Conservation (phyloP, 2,329 filamentous ascomycete genomes). For the Diplocarpon rosae region DNA sequence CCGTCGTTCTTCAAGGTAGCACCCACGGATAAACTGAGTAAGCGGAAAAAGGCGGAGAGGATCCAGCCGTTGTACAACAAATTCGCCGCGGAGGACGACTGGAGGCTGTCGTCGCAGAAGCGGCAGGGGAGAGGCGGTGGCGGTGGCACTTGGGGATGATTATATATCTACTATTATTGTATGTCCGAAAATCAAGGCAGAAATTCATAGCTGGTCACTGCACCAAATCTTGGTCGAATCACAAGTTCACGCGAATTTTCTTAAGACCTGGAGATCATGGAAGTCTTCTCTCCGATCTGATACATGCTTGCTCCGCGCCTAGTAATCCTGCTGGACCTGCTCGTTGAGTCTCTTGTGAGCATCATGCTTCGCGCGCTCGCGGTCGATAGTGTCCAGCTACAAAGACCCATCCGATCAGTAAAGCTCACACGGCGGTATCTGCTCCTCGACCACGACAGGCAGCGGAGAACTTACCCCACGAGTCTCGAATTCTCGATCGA, state of each 20-base stretch:
- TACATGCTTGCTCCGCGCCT: not conserved
- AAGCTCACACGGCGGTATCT: not conserved
- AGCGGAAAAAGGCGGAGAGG: slow-evolving; percentile 85
- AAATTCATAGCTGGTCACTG: too few relatives aligned
- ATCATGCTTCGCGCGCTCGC: slow-evolving; percentile 9
- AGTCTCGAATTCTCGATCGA: slow-evolving; percentile 9
- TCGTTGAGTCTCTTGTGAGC: slow-evolving; percentile 7
- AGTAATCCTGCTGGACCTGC: slow-evolving; percentile 8
- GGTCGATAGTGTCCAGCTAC: slow-evolving; percentile 7
- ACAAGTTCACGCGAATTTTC: not conserved
- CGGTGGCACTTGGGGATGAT: slow-evolving; percentile 77
- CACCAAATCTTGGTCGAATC: too few relatives aligned
- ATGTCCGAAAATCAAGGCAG: too few relatives aligned
- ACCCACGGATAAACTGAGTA: slow-evolving; percentile 72
- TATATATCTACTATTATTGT: too few relatives aligned
- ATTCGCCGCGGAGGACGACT: slow-evolving; percentile 87
- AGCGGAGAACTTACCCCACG: slow-evolving; percentile 1
- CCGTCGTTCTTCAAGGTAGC: slow-evolving; percentile 99
- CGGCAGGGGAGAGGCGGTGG: slow-evolving; percentile 74
- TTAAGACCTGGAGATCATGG: not conserved
- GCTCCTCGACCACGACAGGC: not conserved
- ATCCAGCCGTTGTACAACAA: slow-evolving; percentile 94
- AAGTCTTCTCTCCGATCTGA: not conserved
- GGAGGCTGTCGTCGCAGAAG: slow-evolving; percentile 81
- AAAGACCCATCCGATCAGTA: not conserved